phyloP scores from a whole-genome alignment of 106 monocot genomes.

The Dioscorea dumetorum region DNA sequence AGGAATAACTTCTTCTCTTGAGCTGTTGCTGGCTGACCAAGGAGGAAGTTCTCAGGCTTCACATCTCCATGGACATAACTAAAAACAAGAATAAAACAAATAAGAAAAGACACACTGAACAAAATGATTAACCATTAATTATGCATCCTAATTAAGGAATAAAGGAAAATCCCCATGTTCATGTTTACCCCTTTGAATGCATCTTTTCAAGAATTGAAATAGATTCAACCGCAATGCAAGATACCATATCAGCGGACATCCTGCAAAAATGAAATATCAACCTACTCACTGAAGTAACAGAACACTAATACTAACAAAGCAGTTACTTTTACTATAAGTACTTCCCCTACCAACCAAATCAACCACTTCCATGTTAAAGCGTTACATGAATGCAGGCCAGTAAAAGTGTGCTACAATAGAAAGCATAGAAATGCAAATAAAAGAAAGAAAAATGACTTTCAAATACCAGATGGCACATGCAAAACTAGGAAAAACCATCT shows the following conservation, averaged over 20 bases:
- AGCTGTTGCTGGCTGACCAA: conserved; percentile 27
- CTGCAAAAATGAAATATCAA: conserved; percentile 9
- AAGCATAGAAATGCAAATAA: background rate
- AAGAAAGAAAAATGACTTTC: no score
- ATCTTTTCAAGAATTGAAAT: conserved; percentile 83
- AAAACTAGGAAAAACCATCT: no score
- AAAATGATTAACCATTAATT: background rate
- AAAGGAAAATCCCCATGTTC: background rate
- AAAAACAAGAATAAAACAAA: background rate
- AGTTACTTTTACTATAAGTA: no score
- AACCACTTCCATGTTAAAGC: no score
- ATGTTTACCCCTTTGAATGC: conserved; percentile 44
- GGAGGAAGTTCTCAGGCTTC: conserved; percentile 40
- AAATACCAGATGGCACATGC: no score
- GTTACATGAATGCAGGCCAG: background rate
- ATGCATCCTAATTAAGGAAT: no score
- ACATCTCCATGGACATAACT: conserved; percentile 46
- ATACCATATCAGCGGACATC: conserved; percentile 54
- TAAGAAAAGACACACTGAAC: background rate
- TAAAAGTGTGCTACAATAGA: background rate
- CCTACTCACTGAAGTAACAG: background rate
- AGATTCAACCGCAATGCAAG: conserved; percentile 77
- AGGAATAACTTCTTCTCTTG: conserved; percentile 36
- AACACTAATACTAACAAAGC: no score
- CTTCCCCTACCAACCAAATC: no score